These are phyloP conservation scores for Lignosus rhinocerotis DNA, from an alignment of 1,284 basidiomycete species.

Conservation along the genomic window DNA sequence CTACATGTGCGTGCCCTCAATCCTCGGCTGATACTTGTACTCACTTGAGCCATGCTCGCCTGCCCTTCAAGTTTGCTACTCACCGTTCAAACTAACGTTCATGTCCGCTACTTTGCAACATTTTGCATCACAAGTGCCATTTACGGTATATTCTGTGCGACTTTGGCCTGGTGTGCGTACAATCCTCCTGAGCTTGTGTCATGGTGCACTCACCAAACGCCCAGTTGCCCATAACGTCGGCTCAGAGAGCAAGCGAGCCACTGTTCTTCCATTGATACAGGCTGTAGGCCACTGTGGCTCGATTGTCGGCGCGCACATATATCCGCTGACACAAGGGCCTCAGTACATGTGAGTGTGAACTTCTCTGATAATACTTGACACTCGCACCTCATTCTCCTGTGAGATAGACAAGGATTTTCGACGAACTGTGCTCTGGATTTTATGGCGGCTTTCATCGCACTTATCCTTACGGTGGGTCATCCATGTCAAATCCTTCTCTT, in stretches of 20 bases:
- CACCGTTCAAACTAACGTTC: conserved; percentile 43
- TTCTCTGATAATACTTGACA: background rate
- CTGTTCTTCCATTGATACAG: conserved; percentile 74
- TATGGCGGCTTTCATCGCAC: conserved; percentile 50
- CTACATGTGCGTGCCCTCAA: conserved; percentile 54
- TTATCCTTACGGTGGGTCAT: conserved; percentile 52
- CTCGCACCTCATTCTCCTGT: background rate
- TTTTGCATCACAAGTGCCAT: conserved; percentile 73
- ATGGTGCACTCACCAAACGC: background rate
- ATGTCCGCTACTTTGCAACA: conserved; percentile 66
- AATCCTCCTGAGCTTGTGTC: background rate
- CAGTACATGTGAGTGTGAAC: conserved; percentile 49
- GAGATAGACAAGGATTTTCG: conserved; percentile 62
- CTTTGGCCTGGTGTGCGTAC: conserved; percentile 70
- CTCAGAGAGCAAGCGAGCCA: conserved; percentile 75
- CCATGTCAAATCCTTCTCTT: background rate
- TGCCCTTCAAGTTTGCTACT: conserved; percentile 48
- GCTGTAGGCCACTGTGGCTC: conserved; percentile 75
- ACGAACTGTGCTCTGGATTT: conserved; percentile 60
- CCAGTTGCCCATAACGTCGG: conserved; percentile 73
- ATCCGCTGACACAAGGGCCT: conserved; percentile 63
- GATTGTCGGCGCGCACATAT: conserved; percentile 71
- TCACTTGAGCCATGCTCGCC: too few relatives aligned
- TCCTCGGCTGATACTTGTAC: background rate
- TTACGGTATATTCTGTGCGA: conserved; percentile 67